phyloP scores from a whole-genome alignment of 306 rosid species.

The Cicer arietinum region DNA sequence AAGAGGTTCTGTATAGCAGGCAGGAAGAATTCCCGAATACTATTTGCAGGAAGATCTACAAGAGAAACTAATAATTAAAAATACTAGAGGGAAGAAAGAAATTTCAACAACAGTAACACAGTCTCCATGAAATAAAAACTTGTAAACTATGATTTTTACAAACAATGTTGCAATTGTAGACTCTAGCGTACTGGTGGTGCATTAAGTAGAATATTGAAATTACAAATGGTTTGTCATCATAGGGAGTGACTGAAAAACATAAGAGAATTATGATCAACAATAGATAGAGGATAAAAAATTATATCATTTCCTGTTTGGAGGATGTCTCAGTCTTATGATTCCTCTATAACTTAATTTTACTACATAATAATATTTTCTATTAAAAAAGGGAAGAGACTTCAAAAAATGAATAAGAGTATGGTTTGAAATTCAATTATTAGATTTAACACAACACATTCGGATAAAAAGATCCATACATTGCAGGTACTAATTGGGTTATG shows the following conservation, averaged over 20 bases:
- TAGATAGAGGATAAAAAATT: background rate
- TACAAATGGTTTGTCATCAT: conserved; percentile 20
- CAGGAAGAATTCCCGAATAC: conserved; percentile 76
- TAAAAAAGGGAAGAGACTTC: background rate
- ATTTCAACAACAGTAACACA: background rate
- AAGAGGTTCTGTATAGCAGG: conserved; percentile 87
- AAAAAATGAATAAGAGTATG: conserved; percentile 24
- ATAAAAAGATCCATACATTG: background rate
- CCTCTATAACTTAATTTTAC: background rate
- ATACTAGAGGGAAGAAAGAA: conserved; percentile 12
- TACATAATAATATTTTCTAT: background rate
- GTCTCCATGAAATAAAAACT: conserved; percentile 25
- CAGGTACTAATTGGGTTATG: background rate
- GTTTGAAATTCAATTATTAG: conserved; percentile 2
- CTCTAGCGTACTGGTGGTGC: background rate
- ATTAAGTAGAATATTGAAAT: conserved; percentile 26
- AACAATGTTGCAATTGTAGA: conserved; percentile 20
- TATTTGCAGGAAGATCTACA: conserved; percentile 76
- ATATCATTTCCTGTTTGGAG: background rate
- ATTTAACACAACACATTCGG: conserved; percentile 8
- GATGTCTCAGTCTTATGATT: conserved; percentile 1
- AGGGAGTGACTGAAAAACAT: background rate
- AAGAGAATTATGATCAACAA: conserved; percentile 16
- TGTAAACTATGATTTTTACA: conserved; percentile 25
- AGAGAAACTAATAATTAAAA: conserved; percentile 37